Evolutionary conservation across 2,329 filamentous ascomycete species (phyloP), one percentile per base, ranked within the genome.

Genomic region (Aureobasidium vineae): DNA sequence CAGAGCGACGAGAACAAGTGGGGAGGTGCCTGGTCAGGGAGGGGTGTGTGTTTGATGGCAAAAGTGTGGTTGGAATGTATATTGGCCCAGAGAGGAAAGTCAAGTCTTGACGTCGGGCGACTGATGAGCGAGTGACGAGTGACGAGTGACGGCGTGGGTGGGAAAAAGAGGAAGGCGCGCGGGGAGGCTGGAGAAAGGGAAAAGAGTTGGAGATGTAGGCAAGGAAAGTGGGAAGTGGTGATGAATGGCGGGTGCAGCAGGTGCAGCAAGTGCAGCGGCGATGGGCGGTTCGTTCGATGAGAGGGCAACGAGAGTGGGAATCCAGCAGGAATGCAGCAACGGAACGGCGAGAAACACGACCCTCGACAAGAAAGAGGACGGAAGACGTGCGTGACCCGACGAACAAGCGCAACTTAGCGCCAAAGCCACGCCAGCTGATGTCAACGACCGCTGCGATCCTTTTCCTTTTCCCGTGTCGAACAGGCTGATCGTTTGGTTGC

Each of bases 351-450:
- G 54, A 59, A 59, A 59, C 38, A 59, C 54, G 54, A 59, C 54
- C 19, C 54, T 59, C 54, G 31, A 59, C 54, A 59, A 47, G 49
- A 49, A 47, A 43, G 57, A 50, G 40, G 23, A 6, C 47, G 16
- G 47, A 64, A 64, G 47, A 49, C 33, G 43, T 50, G 61, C 61
- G 61, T 65, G 61, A 65, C 49, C 36, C 49, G 26, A 47, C 8
- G 13, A 54, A 53, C 61, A 64, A 64, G 61, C 49, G 61, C 61
- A 64, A 41, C 47, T 65, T 65, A 65, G 63, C 63, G 63, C 43
- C 50, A 49, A 65, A 65, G 63, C 50, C 63, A 57, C 63, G 63
- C 61, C 61, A 56, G 63, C 63, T 66, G 64, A 66, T 60, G 53
- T 56, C 56, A 66, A 66, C 40, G 65, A 66, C 26, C 41, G 56